A percentile compares a stretch with the other conserved stretches of the same genome.
Evolutionary conservation across 2,329 filamentous ascomycete species (phyloP).

Genomic region (Beauveria medogensis): DNA sequence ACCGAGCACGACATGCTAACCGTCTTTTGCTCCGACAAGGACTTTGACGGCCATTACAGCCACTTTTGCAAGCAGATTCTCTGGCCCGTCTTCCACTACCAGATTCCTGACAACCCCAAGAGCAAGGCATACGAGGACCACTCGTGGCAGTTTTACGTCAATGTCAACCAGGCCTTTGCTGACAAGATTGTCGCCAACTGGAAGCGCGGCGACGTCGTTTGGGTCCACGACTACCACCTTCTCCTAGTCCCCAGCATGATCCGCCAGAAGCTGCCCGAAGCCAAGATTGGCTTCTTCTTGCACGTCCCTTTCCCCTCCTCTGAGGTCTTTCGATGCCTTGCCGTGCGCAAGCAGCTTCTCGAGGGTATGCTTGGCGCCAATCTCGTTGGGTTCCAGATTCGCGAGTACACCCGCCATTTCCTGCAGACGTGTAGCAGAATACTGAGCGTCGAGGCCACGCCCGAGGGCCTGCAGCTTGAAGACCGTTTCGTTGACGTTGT

Average conservation of each 20-base stretch:
- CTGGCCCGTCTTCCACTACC: constrained; percentile 97
- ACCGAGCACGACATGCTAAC: constrained; percentile 75
- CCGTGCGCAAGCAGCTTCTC: constrained; percentile 76
- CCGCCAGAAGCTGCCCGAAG: constrained; percentile 81
- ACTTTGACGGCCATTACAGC: constrained; percentile 89
- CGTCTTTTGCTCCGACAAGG: constrained; percentile 81
- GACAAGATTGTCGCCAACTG: constrained; percentile 85
- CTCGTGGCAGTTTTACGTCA: constrained; percentile 91
- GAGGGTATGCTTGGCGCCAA: constrained; percentile 92
- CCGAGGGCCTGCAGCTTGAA: constrained; percentile 81
- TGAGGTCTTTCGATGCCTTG: constrained; percentile 88
- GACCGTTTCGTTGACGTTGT: constrained; percentile 89
- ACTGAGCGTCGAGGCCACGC: constrained; percentile 80
- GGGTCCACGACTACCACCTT: constrained; percentile 94
- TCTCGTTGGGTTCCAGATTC: constrained; percentile 85
- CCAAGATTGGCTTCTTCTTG: constrained; percentile 92
- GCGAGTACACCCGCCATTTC: constrained; percentile 90
- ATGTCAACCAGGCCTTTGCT: constrained; percentile 87
- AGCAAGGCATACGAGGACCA: constrained; percentile 98
- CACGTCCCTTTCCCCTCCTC: constrained; percentile 95
- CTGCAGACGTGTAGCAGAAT: constrained; percentile 91
- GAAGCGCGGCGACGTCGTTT: constrained; percentile 87
- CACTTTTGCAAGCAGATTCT: constrained; percentile 97
- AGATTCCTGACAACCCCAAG: constrained; percentile 95
- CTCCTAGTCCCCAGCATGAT: constrained; percentile 84